Conservation (phyloP, 139 green algal genomes). For the Micractinium conductrix region DNA sequence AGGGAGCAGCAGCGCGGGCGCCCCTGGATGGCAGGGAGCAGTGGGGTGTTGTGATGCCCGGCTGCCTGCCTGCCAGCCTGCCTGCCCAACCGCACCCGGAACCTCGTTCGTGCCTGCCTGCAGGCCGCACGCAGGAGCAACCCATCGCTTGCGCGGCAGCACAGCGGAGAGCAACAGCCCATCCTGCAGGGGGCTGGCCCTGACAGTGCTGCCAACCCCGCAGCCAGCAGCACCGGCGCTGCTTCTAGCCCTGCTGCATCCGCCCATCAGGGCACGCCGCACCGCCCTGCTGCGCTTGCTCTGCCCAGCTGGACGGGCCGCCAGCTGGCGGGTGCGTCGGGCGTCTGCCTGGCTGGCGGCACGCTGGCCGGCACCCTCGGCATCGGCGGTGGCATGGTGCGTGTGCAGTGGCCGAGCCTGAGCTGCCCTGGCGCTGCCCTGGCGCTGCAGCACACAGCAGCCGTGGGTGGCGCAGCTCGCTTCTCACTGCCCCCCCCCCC, state of each 20-base stretch:
- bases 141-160: background rate
- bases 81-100: background rate
- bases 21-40: background rate
- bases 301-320: background rate
- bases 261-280: background rate
- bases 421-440: too few species aligned
- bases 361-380: constrained; percentile 33
- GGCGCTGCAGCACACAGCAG: too few species aligned
- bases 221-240: background rate
- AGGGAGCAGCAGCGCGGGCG: background rate
- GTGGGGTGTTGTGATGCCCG: background rate
- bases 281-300: background rate
- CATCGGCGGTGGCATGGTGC: constrained; percentile 52
- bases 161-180: background rate
- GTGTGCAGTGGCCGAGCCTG: too few species aligned
- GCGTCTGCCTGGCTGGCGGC: background rate
- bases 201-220: background rate
- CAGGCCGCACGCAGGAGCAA: background rate
- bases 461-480: too few species aligned
- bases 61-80: too few species aligned
- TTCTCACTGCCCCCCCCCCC: too few species aligned
- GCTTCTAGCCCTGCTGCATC: background rate
- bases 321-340: background rate
- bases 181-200: background rate
- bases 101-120: background rate